Evolutionary conservation across 345 rosid genomes (phyloP).

Genomic region (Luvunga scandens): DNA sequence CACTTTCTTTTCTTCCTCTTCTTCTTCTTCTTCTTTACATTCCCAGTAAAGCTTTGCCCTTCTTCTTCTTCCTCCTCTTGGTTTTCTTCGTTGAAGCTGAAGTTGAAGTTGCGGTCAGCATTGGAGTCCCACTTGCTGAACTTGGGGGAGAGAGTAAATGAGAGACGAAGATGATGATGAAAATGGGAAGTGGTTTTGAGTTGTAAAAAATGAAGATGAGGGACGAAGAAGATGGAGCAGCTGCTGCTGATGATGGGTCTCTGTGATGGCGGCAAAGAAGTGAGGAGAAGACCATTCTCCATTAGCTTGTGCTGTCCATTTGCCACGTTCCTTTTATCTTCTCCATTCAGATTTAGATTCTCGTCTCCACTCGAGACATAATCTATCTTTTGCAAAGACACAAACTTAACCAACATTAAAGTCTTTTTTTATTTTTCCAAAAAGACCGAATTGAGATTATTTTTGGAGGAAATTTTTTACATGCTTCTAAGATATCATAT

Average conservation of each 20-base stretch:
- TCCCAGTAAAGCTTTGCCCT: slow-evolving; percentile 3
- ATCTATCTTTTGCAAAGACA: too few relatives aligned
- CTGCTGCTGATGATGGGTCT: not conserved
- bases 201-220: not conserved
- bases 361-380: too few relatives aligned
- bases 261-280: not conserved
- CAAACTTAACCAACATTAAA: too few relatives aligned
- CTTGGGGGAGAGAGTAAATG: not conserved
- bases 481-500: too few relatives aligned
- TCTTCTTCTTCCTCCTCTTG: slow-evolving; percentile 15
- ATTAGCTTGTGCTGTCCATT: slow-evolving; percentile 26
- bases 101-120: slow-evolving; percentile 28
- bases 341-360: slow-evolving; percentile 6
- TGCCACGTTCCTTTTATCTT: slow-evolving; percentile 36
- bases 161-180: not conserved
- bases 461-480: too few relatives aligned
- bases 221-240: not conserved
- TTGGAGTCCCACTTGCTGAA: slow-evolving; percentile 29
- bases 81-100: slow-evolving; percentile 4
- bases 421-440: too few relatives aligned
- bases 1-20: slow-evolving; percentile 25
- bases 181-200: not conserved
- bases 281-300: slow-evolving; percentile 22
- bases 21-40: slow-evolving; percentile 1
- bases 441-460: too few relatives aligned